Evolutionary conservation across 1,284 basidiomycete genomes (phyloP), one percentile per base, ranked within the genome.

Genomic region (Blastosporella zonata): DNA sequence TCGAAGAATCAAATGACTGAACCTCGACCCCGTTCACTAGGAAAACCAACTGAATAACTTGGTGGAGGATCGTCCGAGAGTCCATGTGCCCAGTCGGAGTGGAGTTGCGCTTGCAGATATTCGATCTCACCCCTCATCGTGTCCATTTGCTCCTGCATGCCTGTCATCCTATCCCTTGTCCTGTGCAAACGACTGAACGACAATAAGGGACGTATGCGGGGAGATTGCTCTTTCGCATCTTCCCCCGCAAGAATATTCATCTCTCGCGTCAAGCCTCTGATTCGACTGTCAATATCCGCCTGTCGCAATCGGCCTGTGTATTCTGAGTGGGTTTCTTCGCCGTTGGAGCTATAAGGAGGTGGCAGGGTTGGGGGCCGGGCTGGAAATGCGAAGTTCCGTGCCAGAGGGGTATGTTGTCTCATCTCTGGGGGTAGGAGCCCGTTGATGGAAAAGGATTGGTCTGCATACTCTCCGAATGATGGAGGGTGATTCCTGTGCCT

Each of bases 61-160:
- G 66, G 67, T 20, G 64, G 66, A 39, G 63, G 62, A n/a, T 64
- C 64, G 37, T 67, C 57, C 8, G 62, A 63, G 34, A 66, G 44
- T 4, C 64, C 65, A 41, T 22, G 42, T 13, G 52, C 48, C 52
- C 48, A 54, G n/a, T 42, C 42, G 27, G 64, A 65, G 4, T 59
- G 53, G 35, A 61, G 58, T 39, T 67, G 66, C 12, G 52, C 48
- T 53, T 59, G 56, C 43, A 68, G 43, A 40, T 55, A 51, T 8
- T 47, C 54, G 25, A 67, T 63, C 48, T 64, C 59, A 20, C 55
- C 52, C 28, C 49, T 53, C 63, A 65, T 59, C 35, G 44, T 43
- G n/a, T 49, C 34, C 10, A 67, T 54, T 49, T 64, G 62, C 47
- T 60, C 56, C 45, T 49, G 54, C 54, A 67, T 54, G 21, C 58